Percentiles rank a stretch among this genome's conserved stretches.
Evolutionary conservation across 2,329 filamentous ascomycete species (phyloP).

Genomic region (Penicillium capsulatum): DNA sequence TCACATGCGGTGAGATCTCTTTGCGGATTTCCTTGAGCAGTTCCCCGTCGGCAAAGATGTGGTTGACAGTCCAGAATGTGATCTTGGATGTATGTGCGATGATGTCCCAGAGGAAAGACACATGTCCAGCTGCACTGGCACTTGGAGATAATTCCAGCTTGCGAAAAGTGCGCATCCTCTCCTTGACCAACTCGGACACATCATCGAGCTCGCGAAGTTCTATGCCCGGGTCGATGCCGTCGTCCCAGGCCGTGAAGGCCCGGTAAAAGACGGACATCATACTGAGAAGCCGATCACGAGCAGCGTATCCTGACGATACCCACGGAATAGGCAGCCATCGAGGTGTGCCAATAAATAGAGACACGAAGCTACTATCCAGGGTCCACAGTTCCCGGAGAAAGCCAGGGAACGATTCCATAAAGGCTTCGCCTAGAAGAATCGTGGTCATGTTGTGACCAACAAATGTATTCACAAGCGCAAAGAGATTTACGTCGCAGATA

Average conservation of each 20-base stretch:
- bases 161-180: constrained; percentile 41
- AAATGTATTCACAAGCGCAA: constrained; percentile 54
- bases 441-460: constrained; percentile 48
- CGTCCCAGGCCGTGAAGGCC: constrained; percentile 42
- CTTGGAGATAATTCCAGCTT: constrained; percentile 35
- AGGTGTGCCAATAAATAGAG: constrained; percentile 53
- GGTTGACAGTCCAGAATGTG: constrained; percentile 51
- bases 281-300: constrained; percentile 41
- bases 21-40: constrained; percentile 43
- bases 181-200: constrained; percentile 44
- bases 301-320: constrained; percentile 47
- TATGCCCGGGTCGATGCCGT: constrained; percentile 41
- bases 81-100: constrained; percentile 52
- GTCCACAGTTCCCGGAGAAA: constrained; percentile 54
- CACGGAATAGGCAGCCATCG: constrained; percentile 53
- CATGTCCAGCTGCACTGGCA: constrained; percentile 41
- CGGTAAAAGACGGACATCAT: constrained; percentile 42
- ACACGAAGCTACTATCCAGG: constrained; percentile 53
- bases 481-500: constrained; percentile 51
- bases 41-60: constrained; percentile 41
- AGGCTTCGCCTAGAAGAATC: constrained; percentile 51
- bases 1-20: constrained; percentile 45
- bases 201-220: constrained; percentile 49
- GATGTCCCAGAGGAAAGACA: constrained; percentile 54
- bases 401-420: constrained; percentile 50